phyloP scores from a whole-genome alignment of 176 grass and related monocot species.

The Aegilops speltoides region DNA sequence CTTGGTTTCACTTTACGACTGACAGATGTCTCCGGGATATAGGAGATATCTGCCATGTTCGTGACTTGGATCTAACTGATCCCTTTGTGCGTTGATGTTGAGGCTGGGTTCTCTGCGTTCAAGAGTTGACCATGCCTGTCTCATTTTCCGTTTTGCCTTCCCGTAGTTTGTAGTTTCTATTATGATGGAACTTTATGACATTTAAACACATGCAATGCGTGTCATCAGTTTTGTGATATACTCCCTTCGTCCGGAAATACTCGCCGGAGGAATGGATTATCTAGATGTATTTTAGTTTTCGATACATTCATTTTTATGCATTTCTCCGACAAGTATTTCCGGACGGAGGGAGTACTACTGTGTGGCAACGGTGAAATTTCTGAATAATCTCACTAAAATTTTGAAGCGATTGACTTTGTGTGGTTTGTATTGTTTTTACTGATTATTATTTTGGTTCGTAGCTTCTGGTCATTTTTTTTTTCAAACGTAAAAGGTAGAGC shows the following conservation, averaged over 20 bases:
- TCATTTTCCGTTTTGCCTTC: not conserved
- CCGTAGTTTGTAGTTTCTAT: not conserved
- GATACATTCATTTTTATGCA: too few species aligned
- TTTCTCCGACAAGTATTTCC: too few species aligned
- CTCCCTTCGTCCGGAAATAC: too few species aligned
- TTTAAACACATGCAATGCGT: not conserved
- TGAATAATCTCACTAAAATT: too few species aligned
- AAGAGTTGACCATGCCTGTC: not conserved
- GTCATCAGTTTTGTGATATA: not conserved
- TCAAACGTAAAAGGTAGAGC: too few species aligned
- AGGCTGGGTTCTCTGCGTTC: not conserved
- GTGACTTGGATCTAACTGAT: not conserved
- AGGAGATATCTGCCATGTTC: not conserved
- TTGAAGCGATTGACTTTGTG: too few species aligned
- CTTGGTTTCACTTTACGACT: not conserved
- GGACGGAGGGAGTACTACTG: too few species aligned
- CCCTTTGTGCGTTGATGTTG: not conserved
- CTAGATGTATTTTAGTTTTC: too few species aligned
- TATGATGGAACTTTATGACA: not conserved
- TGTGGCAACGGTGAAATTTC: not conserved
- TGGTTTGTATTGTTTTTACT: too few species aligned
- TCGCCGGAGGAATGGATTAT: too few species aligned
- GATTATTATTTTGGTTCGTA: too few species aligned
- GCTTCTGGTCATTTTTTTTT: not conserved
- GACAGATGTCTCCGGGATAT: not conserved